Conservation (phyloP, 495 filamentous ascomycete genomes). For the Parmelia sp. region DNA sequence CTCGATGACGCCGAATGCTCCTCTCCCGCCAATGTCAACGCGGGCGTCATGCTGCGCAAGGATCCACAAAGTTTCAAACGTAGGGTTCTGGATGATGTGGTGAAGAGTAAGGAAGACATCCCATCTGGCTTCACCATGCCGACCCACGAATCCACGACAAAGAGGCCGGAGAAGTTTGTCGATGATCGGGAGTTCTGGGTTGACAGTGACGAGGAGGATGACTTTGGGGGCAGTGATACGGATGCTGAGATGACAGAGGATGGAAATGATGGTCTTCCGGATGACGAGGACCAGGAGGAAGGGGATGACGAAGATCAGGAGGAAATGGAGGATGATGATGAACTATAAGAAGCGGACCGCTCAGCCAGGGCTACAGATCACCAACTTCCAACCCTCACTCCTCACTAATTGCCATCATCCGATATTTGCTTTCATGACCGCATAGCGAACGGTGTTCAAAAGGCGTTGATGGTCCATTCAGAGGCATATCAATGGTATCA, state of each 20-base stretch:
- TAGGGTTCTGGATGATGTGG: constrained; percentile 62
- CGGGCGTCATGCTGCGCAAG: constrained; percentile 76
- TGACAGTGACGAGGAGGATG: constrained; percentile 72
- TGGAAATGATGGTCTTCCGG: constrained; percentile 50
- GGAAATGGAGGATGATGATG: not conserved
- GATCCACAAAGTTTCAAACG: constrained; percentile 59
- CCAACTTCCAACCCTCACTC: not conserved
- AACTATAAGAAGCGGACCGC: not conserved
- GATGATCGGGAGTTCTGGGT: constrained; percentile 77
- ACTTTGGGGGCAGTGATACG: constrained; percentile 70
- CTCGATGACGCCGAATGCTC: constrained; percentile 90
- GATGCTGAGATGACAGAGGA: constrained; percentile 51
- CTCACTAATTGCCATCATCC: not conserved
- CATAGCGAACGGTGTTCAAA: constrained; percentile 18
- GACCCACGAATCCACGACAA: constrained; percentile 53
- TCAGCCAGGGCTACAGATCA: not conserved
- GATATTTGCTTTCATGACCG: not conserved
- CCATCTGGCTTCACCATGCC: constrained; percentile 81
- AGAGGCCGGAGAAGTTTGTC: constrained; percentile 54
- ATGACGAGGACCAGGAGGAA: constrained; percentile 51
- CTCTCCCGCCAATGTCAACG: constrained; percentile 93
- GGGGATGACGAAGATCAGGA: constrained; percentile 29
- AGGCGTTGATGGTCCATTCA: constrained; percentile 2
- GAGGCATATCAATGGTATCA: no score
- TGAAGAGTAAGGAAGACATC: constrained; percentile 68